Evolutionary conservation across 129 eudicot genomes (phyloP).

Genomic region (Heracleum sosnowskyi): DNA sequence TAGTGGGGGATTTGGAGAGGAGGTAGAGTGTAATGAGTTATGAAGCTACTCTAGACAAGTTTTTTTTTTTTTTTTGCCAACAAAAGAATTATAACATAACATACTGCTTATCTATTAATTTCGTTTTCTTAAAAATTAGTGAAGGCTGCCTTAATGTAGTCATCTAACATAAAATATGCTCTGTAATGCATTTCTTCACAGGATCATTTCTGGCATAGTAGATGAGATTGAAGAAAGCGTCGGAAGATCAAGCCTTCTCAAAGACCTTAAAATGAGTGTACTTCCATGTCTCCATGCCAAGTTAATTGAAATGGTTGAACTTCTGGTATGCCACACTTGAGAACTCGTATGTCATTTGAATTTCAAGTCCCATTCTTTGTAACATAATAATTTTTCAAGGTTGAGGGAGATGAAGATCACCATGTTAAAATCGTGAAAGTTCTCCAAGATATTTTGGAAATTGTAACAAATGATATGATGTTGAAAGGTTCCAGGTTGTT

Average conservation of each 20-base stretch:
- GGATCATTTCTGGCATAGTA: slow-evolving; percentile 53
- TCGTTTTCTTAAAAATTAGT: background rate
- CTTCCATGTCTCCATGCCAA: slow-evolving; percentile 54
- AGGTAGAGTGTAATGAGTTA: slow-evolving; percentile 36
- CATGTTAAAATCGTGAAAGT: slow-evolving; percentile 60
- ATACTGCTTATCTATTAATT: background rate
- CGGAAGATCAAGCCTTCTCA: slow-evolving; percentile 43
- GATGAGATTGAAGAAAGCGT: slow-evolving; percentile 83
- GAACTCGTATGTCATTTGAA: slow-evolving; percentile 1
- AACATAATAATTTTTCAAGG: slow-evolving; percentile 26
- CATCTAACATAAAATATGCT: slow-evolving; percentile 2
- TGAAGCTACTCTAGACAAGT: background rate
- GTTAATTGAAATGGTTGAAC: slow-evolving; percentile 65
- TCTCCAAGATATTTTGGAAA: slow-evolving; percentile 81
- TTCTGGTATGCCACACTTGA: slow-evolving; percentile 45
- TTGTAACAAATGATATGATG: slow-evolving; percentile 76
- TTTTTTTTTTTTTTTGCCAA: background rate
- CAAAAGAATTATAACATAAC: background rate
- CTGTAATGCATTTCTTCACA: slow-evolving; percentile 17
- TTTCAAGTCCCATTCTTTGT: slow-evolving; percentile 4
- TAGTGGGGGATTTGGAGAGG: slow-evolving; percentile 84
- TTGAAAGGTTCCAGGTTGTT: slow-evolving; percentile 69
- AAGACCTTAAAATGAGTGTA: slow-evolving; percentile 51
- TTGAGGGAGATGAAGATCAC: slow-evolving; percentile 64
- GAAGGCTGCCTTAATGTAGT: background rate